Base-by-base conservation (phyloP, 306 rosid species). In the Abrus precatorius region DNA sequence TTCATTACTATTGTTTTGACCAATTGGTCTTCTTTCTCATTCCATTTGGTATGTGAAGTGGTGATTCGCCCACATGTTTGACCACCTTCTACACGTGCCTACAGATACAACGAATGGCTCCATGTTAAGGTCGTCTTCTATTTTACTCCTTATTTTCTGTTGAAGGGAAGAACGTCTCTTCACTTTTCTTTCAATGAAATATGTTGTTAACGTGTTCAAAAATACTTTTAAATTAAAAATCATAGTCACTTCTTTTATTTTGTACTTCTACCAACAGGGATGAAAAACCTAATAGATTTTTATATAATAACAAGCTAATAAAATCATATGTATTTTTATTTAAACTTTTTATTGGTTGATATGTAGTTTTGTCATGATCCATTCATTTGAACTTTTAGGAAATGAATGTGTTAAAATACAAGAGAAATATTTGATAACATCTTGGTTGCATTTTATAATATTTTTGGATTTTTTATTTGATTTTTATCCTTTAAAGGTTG, bases 1-100 rank as follows among this genome's bases (percentile, higher is more conserved):
- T 44, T 44, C 9, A 34, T 60, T 52, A 40, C n/a, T n/a, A n/a
- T 75, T 64, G 64, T 30, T 79, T 84, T 80, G 82, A 84, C 78
- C 68, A 45, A 4, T 28, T 78, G 29, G 77, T 47, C 69, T 54
- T 49, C 14, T 33, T 44, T 59, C 55, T 72, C 66, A 59, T 38
- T 34, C 36, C 3, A 38, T 72, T 63, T 5, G 27, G 52, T 48
- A 28, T 54, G 59, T 62, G 77, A 63, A 70, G 50, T 20, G 30
- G 61, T 30, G 3, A 59, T 45, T 32, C 70, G 93, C 91, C 86
- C 54, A 82, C 76, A 68, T 79, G 36, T 84, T 84, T 90, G 93
- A 90, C 91, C 86, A 66, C 75, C 50, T 67, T 83, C 59, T 61
- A 33, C 85, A 74, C 84, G 9, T 74, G 81, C 54, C 4, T 13